A percentile compares a stretch with the other conserved stretches of the same genome.
phyloP scores from a whole-genome alignment of 257 asterid genomes.

The Phtheirospermum japonicum region DNA sequence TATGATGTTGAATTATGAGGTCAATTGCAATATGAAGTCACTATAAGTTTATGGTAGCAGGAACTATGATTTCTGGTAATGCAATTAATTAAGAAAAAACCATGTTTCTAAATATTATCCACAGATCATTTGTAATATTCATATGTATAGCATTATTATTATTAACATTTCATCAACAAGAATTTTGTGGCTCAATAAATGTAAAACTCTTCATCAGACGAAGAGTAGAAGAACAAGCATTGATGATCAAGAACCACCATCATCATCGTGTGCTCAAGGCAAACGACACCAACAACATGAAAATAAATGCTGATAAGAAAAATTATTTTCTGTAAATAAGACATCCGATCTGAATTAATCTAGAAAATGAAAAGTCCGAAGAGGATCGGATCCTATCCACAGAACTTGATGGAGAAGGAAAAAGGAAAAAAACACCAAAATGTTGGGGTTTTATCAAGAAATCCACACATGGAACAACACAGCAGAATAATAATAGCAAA shows the following conservation, averaged over 20 bases:
- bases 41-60: background rate
- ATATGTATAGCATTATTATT: conserved; percentile 34
- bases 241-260: conserved; percentile 29
- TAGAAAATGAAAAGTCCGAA: conserved; percentile 58
- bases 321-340: conserved; percentile 7
- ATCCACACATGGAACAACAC: no score
- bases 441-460: background rate
- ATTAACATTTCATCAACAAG: conserved; percentile 36
- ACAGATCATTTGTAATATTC: conserved; percentile 38
- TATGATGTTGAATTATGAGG: background rate
- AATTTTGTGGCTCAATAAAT: conserved; percentile 36
- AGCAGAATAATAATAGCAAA: no score
- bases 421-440: conserved; percentile 16
- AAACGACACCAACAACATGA: conserved; percentile 28
- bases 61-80: no score
- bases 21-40: background rate
- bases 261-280: conserved; percentile 34
- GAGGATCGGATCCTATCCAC: conserved; percentile 92
- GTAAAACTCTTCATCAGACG: conserved; percentile 37
- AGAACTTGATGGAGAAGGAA: no score
- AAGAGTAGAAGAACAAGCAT: conserved; percentile 24
- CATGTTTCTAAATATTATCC: conserved; percentile 37
- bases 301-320: conserved; percentile 22
- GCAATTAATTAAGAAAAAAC: conserved; percentile 22
- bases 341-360: conserved; percentile 43